phyloP scores from a whole-genome alignment of 164 flowering plant genomes.

The Magnolia officinalis region DNA sequence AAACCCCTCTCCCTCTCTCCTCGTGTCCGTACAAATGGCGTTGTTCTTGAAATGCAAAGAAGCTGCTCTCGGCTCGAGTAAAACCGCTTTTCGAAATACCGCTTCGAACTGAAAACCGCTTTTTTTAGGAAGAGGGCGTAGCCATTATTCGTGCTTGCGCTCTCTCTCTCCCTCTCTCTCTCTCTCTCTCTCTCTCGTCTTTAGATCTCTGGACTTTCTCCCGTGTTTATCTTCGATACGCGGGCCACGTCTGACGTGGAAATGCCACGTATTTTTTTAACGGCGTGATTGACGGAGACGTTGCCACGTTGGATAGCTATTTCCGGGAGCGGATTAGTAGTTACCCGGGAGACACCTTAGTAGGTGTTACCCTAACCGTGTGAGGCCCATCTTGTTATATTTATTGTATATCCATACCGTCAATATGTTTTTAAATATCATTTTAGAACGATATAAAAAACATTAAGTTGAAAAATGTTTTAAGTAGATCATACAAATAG shows the following conservation, averaged over 20 bases:
- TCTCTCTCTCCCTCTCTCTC: neutral
- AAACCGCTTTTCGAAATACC: neutral
- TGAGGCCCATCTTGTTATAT: too few species aligned
- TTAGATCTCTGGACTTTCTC: neutral
- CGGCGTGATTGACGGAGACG: slow-evolving; percentile 4
- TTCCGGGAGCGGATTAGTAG: too few species aligned
- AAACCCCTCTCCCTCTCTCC: neutral
- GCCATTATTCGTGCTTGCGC: too few species aligned
- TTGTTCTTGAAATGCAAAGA: neutral
- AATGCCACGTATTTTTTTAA: neutral
- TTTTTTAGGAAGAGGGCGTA: neutral
- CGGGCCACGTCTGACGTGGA: slow-evolving; percentile 5
- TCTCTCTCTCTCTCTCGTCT: neutral
- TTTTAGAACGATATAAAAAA: too few species aligned
- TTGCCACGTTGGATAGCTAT: neutral
- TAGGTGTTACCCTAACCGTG: too few species aligned
- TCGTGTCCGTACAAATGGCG: neutral
- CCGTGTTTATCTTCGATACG: neutral
- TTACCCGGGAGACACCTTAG: too few species aligned
- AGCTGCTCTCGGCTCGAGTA: neutral
- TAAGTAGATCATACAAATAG: too few species aligned
- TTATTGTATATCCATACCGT: too few species aligned
- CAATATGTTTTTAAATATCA: too few species aligned
- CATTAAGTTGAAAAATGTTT: too few species aligned
- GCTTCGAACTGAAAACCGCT: neutral